Evolutionary conservation across 2,329 filamentous ascomycete genomes (phyloP).

Genomic region (Penicillium sp.): DNA sequence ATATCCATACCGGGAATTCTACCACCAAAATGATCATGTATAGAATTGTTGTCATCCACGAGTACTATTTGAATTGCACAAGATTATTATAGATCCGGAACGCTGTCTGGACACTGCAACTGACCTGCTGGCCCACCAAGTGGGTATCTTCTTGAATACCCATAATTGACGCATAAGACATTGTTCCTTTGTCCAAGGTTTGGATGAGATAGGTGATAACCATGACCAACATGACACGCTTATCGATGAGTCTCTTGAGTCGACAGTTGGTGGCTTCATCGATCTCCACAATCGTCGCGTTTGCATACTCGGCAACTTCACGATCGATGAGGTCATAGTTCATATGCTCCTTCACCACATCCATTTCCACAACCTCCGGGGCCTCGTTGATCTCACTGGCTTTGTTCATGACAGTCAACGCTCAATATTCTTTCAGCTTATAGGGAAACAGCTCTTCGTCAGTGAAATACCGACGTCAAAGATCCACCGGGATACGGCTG

Average conservation of each 20-base stretch:
- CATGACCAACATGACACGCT: constrained; percentile 23
- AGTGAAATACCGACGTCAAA: neutral
- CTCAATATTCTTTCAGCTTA: neutral
- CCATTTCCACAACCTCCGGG: constrained; percentile 7
- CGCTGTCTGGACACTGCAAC: neutral
- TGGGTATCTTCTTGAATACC: constrained; percentile 22
- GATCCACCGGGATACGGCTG: neutral
- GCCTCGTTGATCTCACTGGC: constrained; percentile 5
- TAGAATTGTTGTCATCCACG: constrained; percentile 6
- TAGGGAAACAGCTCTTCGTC: neutral
- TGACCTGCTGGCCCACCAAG: constrained; percentile 23
- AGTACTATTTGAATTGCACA: neutral
- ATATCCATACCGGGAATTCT: neutral
- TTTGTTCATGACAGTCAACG: neutral
- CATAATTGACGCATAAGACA: constrained; percentile 27
- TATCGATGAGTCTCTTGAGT: constrained; percentile 24
- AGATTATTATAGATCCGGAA: neutral
- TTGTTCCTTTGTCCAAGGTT: constrained; percentile 25
- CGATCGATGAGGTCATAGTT: constrained; percentile 5
- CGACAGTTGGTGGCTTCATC: constrained; percentile 23
- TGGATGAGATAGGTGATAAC: constrained; percentile 24
- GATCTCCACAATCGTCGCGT: constrained; percentile 13
- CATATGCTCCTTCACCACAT: constrained; percentile 7
- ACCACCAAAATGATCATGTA: constrained; percentile 5
- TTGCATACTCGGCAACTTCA: constrained; percentile 6